Conservation (phyloP, 2,329 filamentous ascomycete species). For the Aureobasidium mangrovei region DNA sequence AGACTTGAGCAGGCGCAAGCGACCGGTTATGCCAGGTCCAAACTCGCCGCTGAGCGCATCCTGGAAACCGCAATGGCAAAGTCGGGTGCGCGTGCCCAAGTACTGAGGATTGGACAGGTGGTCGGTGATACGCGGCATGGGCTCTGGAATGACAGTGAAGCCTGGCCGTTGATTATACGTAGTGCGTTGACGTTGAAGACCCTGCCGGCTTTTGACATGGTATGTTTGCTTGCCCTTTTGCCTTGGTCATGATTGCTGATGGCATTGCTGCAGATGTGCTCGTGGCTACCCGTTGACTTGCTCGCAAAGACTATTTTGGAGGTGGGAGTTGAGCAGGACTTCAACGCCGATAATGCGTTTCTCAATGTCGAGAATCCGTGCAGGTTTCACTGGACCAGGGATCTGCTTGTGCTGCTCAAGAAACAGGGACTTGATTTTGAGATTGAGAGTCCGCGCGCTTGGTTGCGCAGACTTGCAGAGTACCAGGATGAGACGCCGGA, state of each 20-base stretch:
- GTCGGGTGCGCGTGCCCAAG: conserved; percentile 18
- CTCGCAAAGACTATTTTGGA: conserved; percentile 7
- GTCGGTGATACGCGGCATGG: conserved; percentile 40
- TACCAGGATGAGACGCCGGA: not conserved
- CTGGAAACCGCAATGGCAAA: conserved; percentile 8
- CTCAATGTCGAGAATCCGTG: conserved; percentile 37
- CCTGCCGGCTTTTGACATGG: conserved; percentile 37
- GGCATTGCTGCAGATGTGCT: not conserved
- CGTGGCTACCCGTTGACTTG: conserved; percentile 9
- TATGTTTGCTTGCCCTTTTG: not conserved
- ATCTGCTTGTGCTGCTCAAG: conserved; percentile 43
- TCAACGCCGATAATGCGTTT: not conserved
- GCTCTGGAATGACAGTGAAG: conserved; percentile 43
- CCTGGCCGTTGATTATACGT: conserved; percentile 42
- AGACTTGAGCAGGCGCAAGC: conserved; percentile 16
- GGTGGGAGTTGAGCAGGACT: not conserved
- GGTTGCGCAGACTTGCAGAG: conserved; percentile 18
- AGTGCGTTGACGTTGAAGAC: conserved; percentile 38
- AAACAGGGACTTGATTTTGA: conserved; percentile 16
- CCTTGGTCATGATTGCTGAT: not conserved
- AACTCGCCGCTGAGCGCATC: conserved; percentile 18
- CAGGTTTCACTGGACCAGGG: conserved; percentile 42
- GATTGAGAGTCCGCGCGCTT: conserved; percentile 17
- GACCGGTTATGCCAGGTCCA: conserved; percentile 19
- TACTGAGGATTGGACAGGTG: conserved; percentile 36